Conservation (phyloP, 2,329 filamentous ascomycete species). For the Alternaria incomplexa region DNA sequence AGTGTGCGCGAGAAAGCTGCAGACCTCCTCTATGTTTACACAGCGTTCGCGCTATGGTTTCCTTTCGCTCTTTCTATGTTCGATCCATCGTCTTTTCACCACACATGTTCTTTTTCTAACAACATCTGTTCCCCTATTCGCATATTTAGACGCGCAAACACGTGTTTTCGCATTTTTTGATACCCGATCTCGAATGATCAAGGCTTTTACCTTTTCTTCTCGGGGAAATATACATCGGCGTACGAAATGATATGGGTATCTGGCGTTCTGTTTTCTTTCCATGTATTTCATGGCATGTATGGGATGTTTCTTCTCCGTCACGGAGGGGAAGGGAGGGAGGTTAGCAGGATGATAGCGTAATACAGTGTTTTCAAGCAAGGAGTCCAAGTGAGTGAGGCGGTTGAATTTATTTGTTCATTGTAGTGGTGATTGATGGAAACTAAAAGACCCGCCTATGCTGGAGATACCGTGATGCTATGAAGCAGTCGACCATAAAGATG, state of each 20-base stretch:
- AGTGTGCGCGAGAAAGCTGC: background rate
- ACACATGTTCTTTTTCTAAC: background rate
- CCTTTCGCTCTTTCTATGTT: background rate
- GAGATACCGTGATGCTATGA: background rate
- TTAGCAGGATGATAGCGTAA: background rate
- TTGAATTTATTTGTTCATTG: background rate
- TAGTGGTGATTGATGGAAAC: too few relatives aligned
- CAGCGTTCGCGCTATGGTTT: background rate
- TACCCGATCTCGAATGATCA: constrained; percentile 15
- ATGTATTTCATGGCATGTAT: background rate
- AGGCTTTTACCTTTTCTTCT: background rate
- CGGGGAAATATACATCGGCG: background rate
- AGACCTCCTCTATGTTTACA: background rate
- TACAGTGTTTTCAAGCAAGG: background rate
- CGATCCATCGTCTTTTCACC: background rate
- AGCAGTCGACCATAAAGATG: background rate
- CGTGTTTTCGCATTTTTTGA: constrained; percentile 4
- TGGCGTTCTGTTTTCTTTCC: background rate
- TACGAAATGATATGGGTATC: background rate
- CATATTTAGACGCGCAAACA: background rate
- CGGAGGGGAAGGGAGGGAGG: background rate
- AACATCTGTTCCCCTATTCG: background rate
- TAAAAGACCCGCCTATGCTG: background rate
- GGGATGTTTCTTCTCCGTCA: background rate
- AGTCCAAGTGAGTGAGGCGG: background rate